phyloP scores from a whole-genome alignment of 2,329 filamentous ascomycete genomes.

The Pestalotiopsis sp. region DNA sequence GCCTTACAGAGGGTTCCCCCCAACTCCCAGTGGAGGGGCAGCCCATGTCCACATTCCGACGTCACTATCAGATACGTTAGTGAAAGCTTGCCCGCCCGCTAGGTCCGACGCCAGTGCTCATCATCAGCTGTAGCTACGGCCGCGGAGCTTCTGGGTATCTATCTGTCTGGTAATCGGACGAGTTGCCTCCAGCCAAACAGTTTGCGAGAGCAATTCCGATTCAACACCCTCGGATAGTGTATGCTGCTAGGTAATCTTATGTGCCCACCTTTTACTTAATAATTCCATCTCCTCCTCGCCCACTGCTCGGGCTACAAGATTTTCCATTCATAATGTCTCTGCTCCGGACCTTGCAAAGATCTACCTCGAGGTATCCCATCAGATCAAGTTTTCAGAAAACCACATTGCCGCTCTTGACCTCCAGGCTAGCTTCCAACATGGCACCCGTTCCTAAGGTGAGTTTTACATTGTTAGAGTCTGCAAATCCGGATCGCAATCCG shows the following conservation, averaged over 20 bases:
- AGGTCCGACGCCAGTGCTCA: background rate
- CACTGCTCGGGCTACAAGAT: no score
- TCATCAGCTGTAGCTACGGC: background rate
- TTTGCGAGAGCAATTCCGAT: background rate
- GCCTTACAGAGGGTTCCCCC: background rate
- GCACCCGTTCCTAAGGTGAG: constrained; percentile 19
- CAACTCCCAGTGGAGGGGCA: background rate
- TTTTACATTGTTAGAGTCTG: background rate
- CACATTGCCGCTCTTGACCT: constrained; percentile 28
- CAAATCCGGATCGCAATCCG: background rate
- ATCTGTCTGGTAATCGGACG: background rate
- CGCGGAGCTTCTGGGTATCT: background rate
- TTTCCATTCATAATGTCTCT: constrained; percentile 26
- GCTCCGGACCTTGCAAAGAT: constrained; percentile 26
- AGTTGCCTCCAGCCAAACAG: background rate
- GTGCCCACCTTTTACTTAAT: constrained; percentile 8
- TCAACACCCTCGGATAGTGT: background rate
- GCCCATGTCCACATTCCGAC: background rate
- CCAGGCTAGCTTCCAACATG: constrained; percentile 30
- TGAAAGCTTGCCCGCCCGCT: background rate
- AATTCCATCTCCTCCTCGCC: background rate
- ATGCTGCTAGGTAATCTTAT: background rate
- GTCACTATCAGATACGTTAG: background rate
- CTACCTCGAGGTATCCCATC: constrained; percentile 23
- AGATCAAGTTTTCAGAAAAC: constrained; percentile 29